Evolutionary conservation across 352 stramenopile genomes (phyloP), one percentile per base, ranked within the genome.

Genomic region (Pythium folliculosum): DNA sequence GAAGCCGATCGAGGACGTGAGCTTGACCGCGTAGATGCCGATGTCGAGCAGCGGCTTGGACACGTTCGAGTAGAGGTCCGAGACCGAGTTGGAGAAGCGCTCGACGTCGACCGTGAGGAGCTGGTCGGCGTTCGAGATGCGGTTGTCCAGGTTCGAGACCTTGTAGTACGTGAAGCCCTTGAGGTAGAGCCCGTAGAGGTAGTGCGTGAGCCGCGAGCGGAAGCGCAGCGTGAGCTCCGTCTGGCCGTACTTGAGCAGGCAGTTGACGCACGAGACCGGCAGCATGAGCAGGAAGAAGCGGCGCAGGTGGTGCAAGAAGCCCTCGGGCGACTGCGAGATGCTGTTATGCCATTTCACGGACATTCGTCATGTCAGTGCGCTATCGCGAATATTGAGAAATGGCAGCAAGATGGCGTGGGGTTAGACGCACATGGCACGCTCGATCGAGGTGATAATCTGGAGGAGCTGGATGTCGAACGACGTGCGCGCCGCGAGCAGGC

Each of bases 91-190:
- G 16, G 81, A 76, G 60, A 96, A 96, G 19, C 86, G 77, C 66
- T 96, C 88, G 9, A 96, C 88, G 67, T 97, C 90, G 47, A 92
- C 84, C 10, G 89, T 94, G 10, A 96, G 77, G 17, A 93, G 65
- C 65, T 97, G 89, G 65, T 97, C 90, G 5, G 89, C 84, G 68
- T 97, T 95, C 12, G 84, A 80, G 53, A 97, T 90, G 51, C 89
- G 87, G 60, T 87, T 90, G 72, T 96, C 90, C 44, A 97, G 65
- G 68, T 97, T 97, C 7, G 90, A 91, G 48, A 97, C 86, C 55
- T 94, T 94, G 80, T 97, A 97, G 76, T 93, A 97, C 52, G 90
- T 88, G 59, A 96, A 96, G 2, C 85, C 85, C 64, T 91, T 85
- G 60, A 97, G 74, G 70, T 97, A 97, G 44, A 94, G 83, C 32